A percentile compares a stretch with the other conserved stretches of the same genome.
Evolutionary conservation across 2,329 filamentous ascomycete genomes (phyloP).

Genomic region (Beauveria brongniartii): DNA sequence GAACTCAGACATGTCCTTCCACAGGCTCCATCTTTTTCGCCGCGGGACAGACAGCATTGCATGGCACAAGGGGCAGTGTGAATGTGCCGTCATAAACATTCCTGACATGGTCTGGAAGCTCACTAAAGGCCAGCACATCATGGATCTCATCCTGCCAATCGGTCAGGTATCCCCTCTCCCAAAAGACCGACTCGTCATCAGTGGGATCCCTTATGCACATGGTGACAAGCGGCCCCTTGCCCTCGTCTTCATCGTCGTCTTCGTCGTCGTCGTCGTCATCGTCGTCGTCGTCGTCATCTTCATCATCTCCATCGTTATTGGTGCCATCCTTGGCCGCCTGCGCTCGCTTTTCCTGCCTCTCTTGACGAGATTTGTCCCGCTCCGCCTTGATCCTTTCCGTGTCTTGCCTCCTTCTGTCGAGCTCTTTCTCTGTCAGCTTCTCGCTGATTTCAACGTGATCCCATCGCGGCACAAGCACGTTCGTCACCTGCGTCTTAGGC

Average conservation of each 20-base stretch:
- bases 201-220: slow-evolving; percentile 11
- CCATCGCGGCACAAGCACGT: slow-evolving; percentile 5
- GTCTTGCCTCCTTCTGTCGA: neutral
- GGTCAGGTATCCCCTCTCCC: slow-evolving; percentile 14
- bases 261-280: slow-evolving; percentile 11
- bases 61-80: neutral
- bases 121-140: neutral
- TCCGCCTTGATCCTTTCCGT: slow-evolving; percentile 5
- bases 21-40: neutral
- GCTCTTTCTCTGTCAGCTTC: neutral
- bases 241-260: slow-evolving; percentile 4
- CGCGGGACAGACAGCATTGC: neutral
- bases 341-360: neutral
- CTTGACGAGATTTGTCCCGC: neutral
- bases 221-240: slow-evolving; percentile 9
- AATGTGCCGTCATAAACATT: neutral
- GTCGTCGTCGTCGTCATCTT: neutral
- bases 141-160: slow-evolving; percentile 15
- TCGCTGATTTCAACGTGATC: slow-evolving; percentile 1
- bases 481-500: neutral
- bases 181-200: slow-evolving; percentile 3
- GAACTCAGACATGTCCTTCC: neutral
- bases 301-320: neutral
- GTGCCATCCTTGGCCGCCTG: neutral
- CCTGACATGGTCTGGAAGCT: slow-evolving; percentile 12